Evolutionary conservation across 306 rosid genomes (phyloP).

Genomic region (Pterocarpus santalinus): DNA sequence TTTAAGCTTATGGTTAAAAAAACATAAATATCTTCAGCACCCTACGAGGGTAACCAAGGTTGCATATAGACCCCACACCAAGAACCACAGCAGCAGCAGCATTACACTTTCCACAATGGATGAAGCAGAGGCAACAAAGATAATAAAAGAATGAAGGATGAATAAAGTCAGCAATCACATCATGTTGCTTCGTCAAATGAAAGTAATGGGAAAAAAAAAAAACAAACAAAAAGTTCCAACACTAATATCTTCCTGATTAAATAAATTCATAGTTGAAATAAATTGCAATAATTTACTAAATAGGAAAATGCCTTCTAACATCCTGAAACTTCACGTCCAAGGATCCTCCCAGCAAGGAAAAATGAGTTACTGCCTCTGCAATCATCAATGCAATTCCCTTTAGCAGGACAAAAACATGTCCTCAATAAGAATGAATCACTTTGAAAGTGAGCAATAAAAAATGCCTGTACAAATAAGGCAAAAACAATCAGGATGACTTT

Average conservation of each 20-base stretch:
- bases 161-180: constrained; percentile 54
- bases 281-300: constrained; percentile 56
- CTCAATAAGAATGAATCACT: constrained; percentile 65
- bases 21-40: too few species aligned
- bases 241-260: constrained; percentile 63
- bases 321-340: constrained; percentile 60
- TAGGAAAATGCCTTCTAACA: constrained; percentile 57
- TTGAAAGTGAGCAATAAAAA: constrained; percentile 69
- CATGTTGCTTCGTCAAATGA: constrained; percentile 62
- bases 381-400: constrained; percentile 71
- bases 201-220: constrained; percentile 48
- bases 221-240: constrained; percentile 32
- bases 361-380: constrained; percentile 65
- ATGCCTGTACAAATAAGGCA: constrained; percentile 81
- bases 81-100: not conserved
- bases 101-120: not conserved
- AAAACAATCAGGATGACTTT: constrained; percentile 50
- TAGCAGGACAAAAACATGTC: constrained; percentile 62
- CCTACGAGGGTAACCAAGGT: not conserved
- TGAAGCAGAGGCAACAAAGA: not conserved
- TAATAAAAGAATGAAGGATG: constrained; percentile 34
- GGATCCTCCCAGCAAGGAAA: constrained; percentile 64
- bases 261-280: constrained; percentile 66
- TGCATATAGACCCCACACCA: not conserved
- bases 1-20: not conserved